phyloP scores from a whole-genome alignment of 2,329 filamentous ascomycete genomes.

The Fusarium austroafricanum region DNA sequence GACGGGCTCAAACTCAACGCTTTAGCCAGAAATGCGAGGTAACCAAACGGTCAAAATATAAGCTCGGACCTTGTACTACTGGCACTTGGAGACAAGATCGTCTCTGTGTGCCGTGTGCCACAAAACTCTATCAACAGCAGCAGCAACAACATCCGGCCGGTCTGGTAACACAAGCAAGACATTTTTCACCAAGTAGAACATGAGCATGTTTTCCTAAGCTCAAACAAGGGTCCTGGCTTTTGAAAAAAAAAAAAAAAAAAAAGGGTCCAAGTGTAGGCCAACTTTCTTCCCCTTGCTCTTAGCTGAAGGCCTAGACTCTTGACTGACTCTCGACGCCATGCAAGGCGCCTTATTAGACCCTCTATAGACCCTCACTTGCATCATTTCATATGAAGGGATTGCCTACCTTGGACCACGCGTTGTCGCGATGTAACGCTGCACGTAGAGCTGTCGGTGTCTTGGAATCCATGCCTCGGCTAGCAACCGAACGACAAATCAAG shows the following conservation, averaged over 20 bases:
- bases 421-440: neutral
- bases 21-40: no score
- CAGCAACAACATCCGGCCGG: neutral
- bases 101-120: slow-evolving; percentile 8
- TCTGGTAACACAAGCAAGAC: neutral
- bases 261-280: neutral
- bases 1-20: neutral
- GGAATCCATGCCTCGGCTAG: slow-evolving; percentile 8
- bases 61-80: neutral
- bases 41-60: neutral
- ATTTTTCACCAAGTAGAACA: neutral
- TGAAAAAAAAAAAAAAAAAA: slow-evolving; percentile 1
- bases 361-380: neutral
- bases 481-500: neutral
- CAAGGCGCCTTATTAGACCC: neutral
- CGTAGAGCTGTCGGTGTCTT: slow-evolving; percentile 7
- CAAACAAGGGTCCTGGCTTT: neutral
- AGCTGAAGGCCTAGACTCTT: slow-evolving; percentile 8
- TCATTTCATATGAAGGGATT: neutral
- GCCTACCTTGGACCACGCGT: neutral
- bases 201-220: neutral
- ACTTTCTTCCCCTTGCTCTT: neutral
- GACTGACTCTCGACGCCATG: slow-evolving; percentile 1
- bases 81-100: neutral
- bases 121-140: slow-evolving; percentile 13